Evolutionary conservation across 1,284 basidiomycete genomes (phyloP).

Genomic region (Agaricales sp.): DNA sequence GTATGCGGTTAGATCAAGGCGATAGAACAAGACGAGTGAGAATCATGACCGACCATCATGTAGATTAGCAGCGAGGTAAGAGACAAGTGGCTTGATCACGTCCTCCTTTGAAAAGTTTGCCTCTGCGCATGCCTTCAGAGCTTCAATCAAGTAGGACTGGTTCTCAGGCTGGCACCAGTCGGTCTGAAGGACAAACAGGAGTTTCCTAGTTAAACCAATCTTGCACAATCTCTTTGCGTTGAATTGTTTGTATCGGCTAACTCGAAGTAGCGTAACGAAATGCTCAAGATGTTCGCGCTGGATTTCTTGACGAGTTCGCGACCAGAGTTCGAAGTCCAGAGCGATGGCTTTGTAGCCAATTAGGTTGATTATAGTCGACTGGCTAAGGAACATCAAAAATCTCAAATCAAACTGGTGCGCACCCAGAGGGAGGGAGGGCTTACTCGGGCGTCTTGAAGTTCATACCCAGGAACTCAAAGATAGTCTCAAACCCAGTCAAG

Average conservation of each 20-base stretch:
- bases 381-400: slow-evolving; percentile 28
- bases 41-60: slow-evolving; percentile 45
- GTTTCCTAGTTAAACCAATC: slow-evolving; percentile 61
- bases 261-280: slow-evolving; percentile 62
- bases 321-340: slow-evolving; percentile 89
- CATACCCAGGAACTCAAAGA: slow-evolving; percentile 81
- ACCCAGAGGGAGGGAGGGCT: slow-evolving; percentile 17
- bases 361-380: slow-evolving; percentile 75
- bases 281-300: slow-evolving; percentile 74
- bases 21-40: slow-evolving; percentile 2
- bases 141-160: slow-evolving; percentile 44
- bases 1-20: slow-evolving; percentile 7
- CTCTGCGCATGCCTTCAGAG: slow-evolving; percentile 45
- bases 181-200: slow-evolving; percentile 76
- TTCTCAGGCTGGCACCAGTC: slow-evolving; percentile 58
- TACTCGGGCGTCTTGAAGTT: slow-evolving; percentile 76
- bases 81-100: slow-evolving; percentile 75
- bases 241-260: slow-evolving; percentile 66
- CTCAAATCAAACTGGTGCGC: slow-evolving; percentile 5
- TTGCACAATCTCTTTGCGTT: slow-evolving; percentile 64
- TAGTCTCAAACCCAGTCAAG: slow-evolving; percentile 60
- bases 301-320: slow-evolving; percentile 55
- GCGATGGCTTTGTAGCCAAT: slow-evolving; percentile 78
- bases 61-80: slow-evolving; percentile 79
- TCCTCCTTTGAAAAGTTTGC: slow-evolving; percentile 60